These are phyloP conservation scores for Penicillium crustosum DNA, from an alignment of 2,329 filamentous ascomycete genomes.

Conservation along the genomic window DNA sequence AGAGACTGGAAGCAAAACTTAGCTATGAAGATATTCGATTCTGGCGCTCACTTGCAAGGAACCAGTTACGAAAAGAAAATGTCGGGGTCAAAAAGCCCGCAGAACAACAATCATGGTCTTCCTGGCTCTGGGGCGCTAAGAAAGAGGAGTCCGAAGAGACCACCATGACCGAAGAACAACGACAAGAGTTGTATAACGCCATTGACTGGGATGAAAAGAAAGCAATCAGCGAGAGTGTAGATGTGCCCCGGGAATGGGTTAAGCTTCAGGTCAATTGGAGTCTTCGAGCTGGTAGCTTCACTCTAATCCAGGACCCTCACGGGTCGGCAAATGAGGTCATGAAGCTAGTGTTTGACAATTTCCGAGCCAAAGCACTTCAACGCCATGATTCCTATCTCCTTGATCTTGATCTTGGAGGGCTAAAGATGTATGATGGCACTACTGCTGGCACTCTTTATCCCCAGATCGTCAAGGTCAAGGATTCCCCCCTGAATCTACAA, in stretches of 20 bases:
- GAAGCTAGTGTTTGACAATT: constrained; percentile 89
- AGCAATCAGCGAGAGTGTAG: constrained; percentile 80
- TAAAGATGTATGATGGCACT: constrained; percentile 93
- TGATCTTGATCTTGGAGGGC: constrained; percentile 84
- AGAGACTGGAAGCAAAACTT: constrained; percentile 79
- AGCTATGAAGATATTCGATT: constrained; percentile 95
- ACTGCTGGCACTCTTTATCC: constrained; percentile 88
- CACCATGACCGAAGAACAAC: constrained; percentile 90
- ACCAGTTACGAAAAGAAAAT: constrained; percentile 93
- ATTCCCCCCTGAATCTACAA: constrained; percentile 64
- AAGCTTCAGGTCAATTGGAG: constrained; percentile 91
- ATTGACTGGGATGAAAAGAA: constrained; percentile 99
- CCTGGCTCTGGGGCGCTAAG: constrained; percentile 89
- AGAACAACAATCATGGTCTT: constrained; percentile 80
- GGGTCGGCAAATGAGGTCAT: constrained; percentile 77
- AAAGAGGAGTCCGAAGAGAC: constrained; percentile 72
- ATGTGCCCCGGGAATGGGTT: constrained; percentile 84
- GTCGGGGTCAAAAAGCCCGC: constrained; percentile 73
- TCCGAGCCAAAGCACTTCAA: constrained; percentile 85
- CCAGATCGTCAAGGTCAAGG: constrained; percentile 94
- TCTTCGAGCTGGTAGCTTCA: constrained; percentile 95
- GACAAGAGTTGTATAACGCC: constrained; percentile 92
- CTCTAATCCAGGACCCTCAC: constrained; percentile 80
- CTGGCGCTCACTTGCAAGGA: constrained; percentile 91
- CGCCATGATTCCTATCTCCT: constrained; percentile 87